Evolutionary conservation across 2,329 filamentous ascomycete species (phyloP).

Genomic region (Ophiocordyceps camponoti-saundersi): DNA sequence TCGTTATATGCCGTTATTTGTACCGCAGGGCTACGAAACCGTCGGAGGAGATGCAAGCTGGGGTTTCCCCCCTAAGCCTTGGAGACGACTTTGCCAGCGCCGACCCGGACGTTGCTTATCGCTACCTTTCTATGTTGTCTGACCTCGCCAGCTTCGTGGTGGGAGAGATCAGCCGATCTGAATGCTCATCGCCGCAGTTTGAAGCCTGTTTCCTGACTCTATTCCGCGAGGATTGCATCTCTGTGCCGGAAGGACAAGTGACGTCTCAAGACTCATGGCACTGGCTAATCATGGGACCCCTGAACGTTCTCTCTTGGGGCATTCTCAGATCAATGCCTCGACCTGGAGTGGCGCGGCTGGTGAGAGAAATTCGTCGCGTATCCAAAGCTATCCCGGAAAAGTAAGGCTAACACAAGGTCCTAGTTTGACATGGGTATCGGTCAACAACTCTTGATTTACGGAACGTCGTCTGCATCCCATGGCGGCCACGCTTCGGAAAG

Average conservation of each 20-base stretch:
- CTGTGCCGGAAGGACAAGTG: slow-evolving; percentile 1
- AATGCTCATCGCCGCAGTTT: slow-evolving; percentile 15
- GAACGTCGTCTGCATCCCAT: slow-evolving; percentile 4
- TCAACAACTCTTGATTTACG: slow-evolving; percentile 16
- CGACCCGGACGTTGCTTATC: slow-evolving; percentile 11
- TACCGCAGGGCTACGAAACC: slow-evolving; percentile 22
- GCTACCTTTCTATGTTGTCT: slow-evolving; percentile 19
- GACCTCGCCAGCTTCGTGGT: slow-evolving; percentile 18
- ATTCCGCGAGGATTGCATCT: slow-evolving; percentile 16
- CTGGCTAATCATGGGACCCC: slow-evolving; percentile 13
- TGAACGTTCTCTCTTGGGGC: slow-evolving; percentile 20
- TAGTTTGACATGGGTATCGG: slow-evolving; percentile 19
- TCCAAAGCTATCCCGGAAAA: not conserved
- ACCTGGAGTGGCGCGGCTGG: slow-evolving; percentile 15
- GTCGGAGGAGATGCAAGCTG: slow-evolving; percentile 6
- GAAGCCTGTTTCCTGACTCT: slow-evolving; percentile 18
- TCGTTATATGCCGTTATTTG: slow-evolving; percentile 20
- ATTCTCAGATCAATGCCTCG: slow-evolving; percentile 19
- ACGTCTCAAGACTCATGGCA: slow-evolving; percentile 8
- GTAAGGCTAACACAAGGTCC: slow-evolving; percentile 1
- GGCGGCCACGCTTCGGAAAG: slow-evolving; percentile 3
- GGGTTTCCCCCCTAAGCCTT: slow-evolving; percentile 10
- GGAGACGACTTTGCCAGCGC: slow-evolving; percentile 14
- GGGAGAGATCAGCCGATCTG: slow-evolving; percentile 18
- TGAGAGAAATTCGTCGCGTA: slow-evolving; percentile 7